Percentiles rank a stretch among this genome's conserved stretches.
phyloP scores from a whole-genome alignment of 495 filamentous ascomycete genomes.

The Xylaria palmicola region DNA sequence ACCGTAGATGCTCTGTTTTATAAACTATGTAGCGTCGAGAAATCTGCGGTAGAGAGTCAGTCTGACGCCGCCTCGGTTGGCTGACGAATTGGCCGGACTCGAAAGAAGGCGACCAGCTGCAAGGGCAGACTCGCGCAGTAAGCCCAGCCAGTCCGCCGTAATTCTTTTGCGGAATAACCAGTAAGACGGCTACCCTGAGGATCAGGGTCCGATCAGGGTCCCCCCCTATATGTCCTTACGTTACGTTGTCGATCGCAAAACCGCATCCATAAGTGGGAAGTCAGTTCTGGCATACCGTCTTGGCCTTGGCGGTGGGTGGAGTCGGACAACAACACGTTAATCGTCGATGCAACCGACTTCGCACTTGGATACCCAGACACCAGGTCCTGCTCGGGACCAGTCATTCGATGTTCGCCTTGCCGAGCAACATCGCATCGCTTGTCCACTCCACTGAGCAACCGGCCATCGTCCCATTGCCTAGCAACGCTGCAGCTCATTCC shows the following conservation, averaged over 20 bases:
- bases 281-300: background rate
- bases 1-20: no score
- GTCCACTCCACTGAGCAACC: background rate
- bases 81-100: background rate
- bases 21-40: no score
- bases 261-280: background rate
- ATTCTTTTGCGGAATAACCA: no score
- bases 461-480: background rate
- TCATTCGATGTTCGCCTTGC: background rate
- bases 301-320: background rate
- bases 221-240: background rate
- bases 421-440: background rate
- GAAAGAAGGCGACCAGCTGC: background rate
- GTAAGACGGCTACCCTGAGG: no score
- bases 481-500: background rate
- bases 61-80: background rate
- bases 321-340: conserved; percentile 1
- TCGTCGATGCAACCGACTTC: background rate
- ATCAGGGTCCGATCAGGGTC: conserved; percentile 11
- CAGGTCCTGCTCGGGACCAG: background rate
- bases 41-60: no score
- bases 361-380: conserved; percentile 2
- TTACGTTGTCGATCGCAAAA: background rate
- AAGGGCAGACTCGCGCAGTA: background rate
- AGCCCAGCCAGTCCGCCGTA: background rate